Evolutionary conservation across 129 eudicot species (phyloP).

Genomic region (Kitagawia praeruptora): DNA sequence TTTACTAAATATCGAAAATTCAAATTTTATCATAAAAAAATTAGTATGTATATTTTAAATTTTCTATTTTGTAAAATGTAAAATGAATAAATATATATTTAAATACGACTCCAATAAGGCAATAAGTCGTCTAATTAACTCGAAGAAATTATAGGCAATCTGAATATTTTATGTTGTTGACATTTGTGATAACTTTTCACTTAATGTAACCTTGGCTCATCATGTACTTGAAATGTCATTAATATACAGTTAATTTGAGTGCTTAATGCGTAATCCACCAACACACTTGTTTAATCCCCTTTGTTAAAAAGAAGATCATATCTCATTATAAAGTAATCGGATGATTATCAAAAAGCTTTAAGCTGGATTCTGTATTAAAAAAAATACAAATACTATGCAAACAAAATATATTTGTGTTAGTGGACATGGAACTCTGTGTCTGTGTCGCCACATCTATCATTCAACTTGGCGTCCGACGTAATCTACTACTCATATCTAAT

Average conservation of each 20-base stretch:
- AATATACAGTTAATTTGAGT: background rate
- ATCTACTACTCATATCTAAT: background rate
- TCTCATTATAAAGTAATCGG: background rate
- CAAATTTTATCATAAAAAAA: no score
- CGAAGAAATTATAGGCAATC: no score
- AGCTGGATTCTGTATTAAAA: background rate
- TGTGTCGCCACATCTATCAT: background rate
- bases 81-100: no score
- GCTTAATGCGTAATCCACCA: background rate
- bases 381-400: background rate
- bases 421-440: background rate
- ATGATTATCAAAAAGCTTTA: background rate
- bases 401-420: slow-evolving; percentile 2
- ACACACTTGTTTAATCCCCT: background rate
- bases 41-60: no score
- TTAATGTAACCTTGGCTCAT: background rate
- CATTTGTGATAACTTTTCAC: background rate
- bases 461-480: slow-evolving; percentile 4
- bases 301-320: background rate
- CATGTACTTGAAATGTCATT: background rate
- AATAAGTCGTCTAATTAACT: no score
- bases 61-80: no score
- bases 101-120: no score
- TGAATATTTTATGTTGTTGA: background rate
- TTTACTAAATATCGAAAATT: no score